Percentiles rank a stretch among this genome's conserved stretches.
These are phyloP conservation scores for Colletotrichum orchidophilum DNA, from an alignment of 2,329 filamentous ascomycete genomes.

Conservation along the genomic window DNA sequence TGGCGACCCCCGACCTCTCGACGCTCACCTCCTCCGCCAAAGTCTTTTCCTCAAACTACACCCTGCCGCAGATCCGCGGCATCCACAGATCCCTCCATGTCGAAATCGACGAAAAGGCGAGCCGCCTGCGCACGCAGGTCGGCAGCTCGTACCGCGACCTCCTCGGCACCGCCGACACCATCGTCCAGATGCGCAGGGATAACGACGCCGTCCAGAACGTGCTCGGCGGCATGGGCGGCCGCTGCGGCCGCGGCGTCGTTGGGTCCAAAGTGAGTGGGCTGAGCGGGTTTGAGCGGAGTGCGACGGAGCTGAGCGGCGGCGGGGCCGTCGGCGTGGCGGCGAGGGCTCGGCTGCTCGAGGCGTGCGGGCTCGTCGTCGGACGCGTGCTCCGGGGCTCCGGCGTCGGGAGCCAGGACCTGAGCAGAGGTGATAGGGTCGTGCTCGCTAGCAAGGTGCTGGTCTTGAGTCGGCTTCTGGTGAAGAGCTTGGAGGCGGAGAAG, in stretches of 20 bases:
- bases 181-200: slow-evolving; percentile 85
- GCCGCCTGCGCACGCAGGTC: slow-evolving; percentile 70
- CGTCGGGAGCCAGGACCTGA: slow-evolving; percentile 39
- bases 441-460: slow-evolving; percentile 77
- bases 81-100: slow-evolving; percentile 69
- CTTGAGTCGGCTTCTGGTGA: slow-evolving; percentile 78
- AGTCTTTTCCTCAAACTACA: slow-evolving; percentile 64
- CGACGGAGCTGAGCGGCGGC: not conserved
- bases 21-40: slow-evolving; percentile 59
- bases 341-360: slow-evolving; percentile 59
- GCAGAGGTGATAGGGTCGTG: slow-evolving; percentile 61
- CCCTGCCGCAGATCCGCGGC: slow-evolving; percentile 70
- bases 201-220: slow-evolving; percentile 79
- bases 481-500: slow-evolving; percentile 69
- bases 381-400: slow-evolving; percentile 56
- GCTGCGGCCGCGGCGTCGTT: slow-evolving; percentile 78
- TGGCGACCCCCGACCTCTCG: slow-evolving; percentile 54
- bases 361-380: slow-evolving; percentile 59
- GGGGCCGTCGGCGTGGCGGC: slow-evolving; percentile 44
- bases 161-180: slow-evolving; percentile 91
- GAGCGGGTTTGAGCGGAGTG: slow-evolving; percentile 51
- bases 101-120: slow-evolving; percentile 70
- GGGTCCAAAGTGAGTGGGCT: slow-evolving; percentile 72
- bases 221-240: slow-evolving; percentile 76
- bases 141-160: slow-evolving; percentile 84